phyloP scores from a whole-genome alignment of 345 rosid genomes.

The Stellera chamaejasme region DNA sequence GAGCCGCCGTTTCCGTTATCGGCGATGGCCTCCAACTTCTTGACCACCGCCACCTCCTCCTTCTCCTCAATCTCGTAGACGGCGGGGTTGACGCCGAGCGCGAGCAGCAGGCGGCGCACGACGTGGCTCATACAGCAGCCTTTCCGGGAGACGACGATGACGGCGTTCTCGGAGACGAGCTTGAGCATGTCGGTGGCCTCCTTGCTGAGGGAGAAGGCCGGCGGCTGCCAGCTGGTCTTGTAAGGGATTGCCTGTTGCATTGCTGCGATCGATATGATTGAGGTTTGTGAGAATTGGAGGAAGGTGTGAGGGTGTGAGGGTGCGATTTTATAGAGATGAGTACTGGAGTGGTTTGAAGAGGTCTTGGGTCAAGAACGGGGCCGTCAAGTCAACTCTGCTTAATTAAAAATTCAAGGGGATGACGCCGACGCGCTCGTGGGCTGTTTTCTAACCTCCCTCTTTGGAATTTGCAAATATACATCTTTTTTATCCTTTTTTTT shows the following conservation, averaged over 20 bases:
- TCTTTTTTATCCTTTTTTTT: too few species aligned
- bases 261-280: slow-evolving; percentile 1
- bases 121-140: slow-evolving; percentile 98
- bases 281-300: too few species aligned
- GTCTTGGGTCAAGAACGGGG: not conserved
- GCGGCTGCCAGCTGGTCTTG: slow-evolving; percentile 24
- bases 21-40: slow-evolving; percentile 32
- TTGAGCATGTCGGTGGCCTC: slow-evolving; percentile 13
- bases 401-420: too few species aligned
- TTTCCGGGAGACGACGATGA: slow-evolving; percentile 56
- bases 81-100: slow-evolving; percentile 79
- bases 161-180: slow-evolving; percentile 66
- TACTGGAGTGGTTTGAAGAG: not conserved
- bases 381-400: too few species aligned
- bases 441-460: too few species aligned
- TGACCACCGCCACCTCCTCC: slow-evolving; percentile 30
- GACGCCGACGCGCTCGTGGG: too few species aligned
- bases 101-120: slow-evolving; percentile 55
- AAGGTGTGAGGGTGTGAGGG: not conserved
- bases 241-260: slow-evolving; percentile 39
- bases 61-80: slow-evolving; percentile 63
- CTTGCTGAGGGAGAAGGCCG: slow-evolving; percentile 9
- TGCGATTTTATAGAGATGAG: not conserved
- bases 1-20: not conserved
- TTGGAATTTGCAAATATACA: too few species aligned